Conservation (phyloP, 257 asterid species). For the Solanum tarijense region DNA sequence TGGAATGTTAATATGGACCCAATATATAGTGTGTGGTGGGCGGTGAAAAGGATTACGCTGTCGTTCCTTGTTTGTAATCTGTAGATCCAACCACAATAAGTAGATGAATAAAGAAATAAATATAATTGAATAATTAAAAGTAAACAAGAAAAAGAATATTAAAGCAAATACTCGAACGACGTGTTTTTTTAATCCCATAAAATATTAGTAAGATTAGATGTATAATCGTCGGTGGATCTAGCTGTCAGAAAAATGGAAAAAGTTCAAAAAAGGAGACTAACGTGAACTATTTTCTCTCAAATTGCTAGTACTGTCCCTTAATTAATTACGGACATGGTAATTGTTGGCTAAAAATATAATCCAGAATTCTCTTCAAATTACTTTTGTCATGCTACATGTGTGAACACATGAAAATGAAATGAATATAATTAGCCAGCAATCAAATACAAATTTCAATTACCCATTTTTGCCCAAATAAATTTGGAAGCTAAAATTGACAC, state of each 20-base stretch:
- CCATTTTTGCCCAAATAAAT: not conserved
- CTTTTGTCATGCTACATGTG: not conserved
- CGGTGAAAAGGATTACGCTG: not conserved
- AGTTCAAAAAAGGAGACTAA: not conserved
- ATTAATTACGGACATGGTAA: not conserved
- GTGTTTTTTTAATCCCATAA: not conserved
- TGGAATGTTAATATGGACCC: not conserved
- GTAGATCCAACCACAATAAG: not conserved
- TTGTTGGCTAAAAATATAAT: not conserved
- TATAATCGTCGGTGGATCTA: conserved; percentile 17
- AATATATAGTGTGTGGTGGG: not conserved
- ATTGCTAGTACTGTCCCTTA: not conserved
- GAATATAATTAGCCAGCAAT: not conserved
- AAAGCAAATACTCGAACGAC: conserved; percentile 4
- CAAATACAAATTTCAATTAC: not conserved
- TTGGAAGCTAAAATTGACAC: not conserved
- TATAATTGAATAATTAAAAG: not conserved
- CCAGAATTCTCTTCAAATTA: not conserved
- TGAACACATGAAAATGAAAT: not conserved
- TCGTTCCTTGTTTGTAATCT: not conserved
- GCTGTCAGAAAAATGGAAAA: not conserved
- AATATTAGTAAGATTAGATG: not conserved
- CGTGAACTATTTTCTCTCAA: not conserved
- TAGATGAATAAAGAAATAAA: not conserved
- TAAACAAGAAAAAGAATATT: not conserved